Evolutionary conservation across 257 asterid species (phyloP), one percentile per base, ranked within the genome.

Genomic region (Fraxinus pennsylvanica): DNA sequence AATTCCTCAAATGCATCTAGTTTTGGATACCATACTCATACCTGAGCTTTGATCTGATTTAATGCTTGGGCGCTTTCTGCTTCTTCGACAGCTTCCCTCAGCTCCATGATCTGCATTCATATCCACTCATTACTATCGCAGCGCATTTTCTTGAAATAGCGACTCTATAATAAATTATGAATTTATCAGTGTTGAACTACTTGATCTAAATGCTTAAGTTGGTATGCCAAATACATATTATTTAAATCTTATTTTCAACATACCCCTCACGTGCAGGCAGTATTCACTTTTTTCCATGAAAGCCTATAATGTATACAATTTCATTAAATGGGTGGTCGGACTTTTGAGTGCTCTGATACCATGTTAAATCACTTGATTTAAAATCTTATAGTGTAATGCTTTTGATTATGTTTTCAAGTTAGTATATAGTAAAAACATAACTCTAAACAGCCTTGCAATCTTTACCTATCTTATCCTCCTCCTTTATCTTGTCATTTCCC

Each of bases 61-160:
- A 94, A 81, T 63, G 92, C 85, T 75, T 81, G 81, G 32, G 83
- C 52, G 45, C 88, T 94, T 59, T 76, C 83, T 14, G 99, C 95
- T 81, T 91, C 99, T n/a, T 92, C 98, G 68, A 94, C 92, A 39
- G 92, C 85, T 86, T 92, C 99, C 86, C 99, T 90, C 30, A 94
- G 82, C 80, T 94, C 98, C 93, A 94, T 85, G 74, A 94, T 85
- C 99, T 92, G 91, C 85, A 84, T 7, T 65, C 79, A 71, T 75
- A 78, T 65, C 71, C 71, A 68, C 45, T 68, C 5, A 35, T 72
- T 15, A 70, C 7, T n/a, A 35, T 75, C 61, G 14, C 6, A 77
- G 27, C 43, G 19, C 33, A 43, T 65, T 33, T 13, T 15, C 70
- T 10, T 72, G 79, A 75, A 79, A 71, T 63, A 50, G 72, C 35